Percentiles rank a stretch among this genome's conserved stretches.
phyloP scores from a whole-genome alignment of 129 eudicot species.

The Heracleum sosnowskyi region DNA sequence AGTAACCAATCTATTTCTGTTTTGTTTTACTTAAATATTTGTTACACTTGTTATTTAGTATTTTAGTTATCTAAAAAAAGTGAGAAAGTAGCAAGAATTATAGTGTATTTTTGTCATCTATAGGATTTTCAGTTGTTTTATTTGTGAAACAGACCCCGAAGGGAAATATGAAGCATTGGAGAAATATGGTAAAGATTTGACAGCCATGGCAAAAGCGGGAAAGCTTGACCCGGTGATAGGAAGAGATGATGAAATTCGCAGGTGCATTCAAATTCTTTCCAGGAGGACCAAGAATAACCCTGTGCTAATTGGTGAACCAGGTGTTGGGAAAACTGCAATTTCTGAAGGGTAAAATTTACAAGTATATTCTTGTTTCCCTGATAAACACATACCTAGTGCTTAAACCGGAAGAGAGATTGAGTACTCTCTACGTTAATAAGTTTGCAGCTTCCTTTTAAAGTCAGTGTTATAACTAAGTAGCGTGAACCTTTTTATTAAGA shows the following conservation, averaged over 20 bases:
- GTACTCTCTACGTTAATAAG: neutral
- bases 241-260: conserved; percentile 95
- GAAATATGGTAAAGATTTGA: conserved; percentile 93
- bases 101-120: neutral
- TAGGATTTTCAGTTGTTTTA: neutral
- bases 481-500: too few relatives aligned
- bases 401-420: neutral
- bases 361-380: neutral
- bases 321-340: conserved; percentile 98
- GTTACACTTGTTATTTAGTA: neutral
- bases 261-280: conserved; percentile 93
- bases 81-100: neutral
- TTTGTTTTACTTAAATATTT: neutral
- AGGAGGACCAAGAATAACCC: conserved; percentile 98
- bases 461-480: neutral
- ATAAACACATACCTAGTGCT: neutral
- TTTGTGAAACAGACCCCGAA: conserved; percentile 61
- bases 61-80: neutral
- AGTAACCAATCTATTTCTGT: neutral
- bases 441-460: neutral
- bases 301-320: conserved; percentile 98
- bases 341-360: conserved; percentile 75
- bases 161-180: conserved; percentile 94
- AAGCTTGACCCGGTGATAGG: conserved; percentile 98
- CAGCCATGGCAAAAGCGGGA: conserved; percentile 87